Conservation (phyloP, 768 basidiomycete genomes). For the Mycena maculata region DNA sequence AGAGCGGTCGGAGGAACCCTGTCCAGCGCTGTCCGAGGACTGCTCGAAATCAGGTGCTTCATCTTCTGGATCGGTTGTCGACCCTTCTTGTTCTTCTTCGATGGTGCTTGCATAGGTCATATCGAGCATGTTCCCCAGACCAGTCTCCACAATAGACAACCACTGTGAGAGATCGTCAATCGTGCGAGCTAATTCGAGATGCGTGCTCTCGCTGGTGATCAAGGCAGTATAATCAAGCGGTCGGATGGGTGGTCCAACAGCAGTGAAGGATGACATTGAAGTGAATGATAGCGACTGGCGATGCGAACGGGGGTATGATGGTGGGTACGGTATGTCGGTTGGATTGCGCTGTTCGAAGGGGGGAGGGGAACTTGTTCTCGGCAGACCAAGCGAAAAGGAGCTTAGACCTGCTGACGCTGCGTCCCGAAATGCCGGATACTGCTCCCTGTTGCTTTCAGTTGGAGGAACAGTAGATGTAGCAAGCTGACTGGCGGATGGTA, state of each 20-base stretch:
- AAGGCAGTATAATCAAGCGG: constrained; percentile 78
- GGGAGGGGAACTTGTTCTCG: constrained; percentile 46
- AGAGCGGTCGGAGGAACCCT: constrained; percentile 18
- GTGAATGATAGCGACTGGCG: constrained; percentile 47
- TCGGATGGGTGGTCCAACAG: constrained; percentile 59
- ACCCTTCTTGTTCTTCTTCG: constrained; percentile 71
- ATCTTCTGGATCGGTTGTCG: constrained; percentile 32
- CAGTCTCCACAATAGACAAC: constrained; percentile 79
- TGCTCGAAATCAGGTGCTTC: constrained; percentile 25
- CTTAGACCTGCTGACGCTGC: constrained; percentile 37
- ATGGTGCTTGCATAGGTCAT: constrained; percentile 63
- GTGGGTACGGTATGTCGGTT: constrained; percentile 36
- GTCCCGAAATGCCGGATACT: constrained; percentile 38
- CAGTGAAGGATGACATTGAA: constrained; percentile 42
- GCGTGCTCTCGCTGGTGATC: constrained; percentile 67
- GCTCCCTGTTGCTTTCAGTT: constrained; percentile 27
- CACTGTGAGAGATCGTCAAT: constrained; percentile 82
- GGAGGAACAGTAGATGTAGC: constrained; percentile 42
- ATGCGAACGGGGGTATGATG: constrained; percentile 28
- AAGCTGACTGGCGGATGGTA: constrained; percentile 53
- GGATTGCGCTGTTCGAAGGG: constrained; percentile 39
- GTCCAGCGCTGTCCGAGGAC: constrained; percentile 25
- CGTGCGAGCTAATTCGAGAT: constrained; percentile 75
- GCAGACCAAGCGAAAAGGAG: constrained; percentile 53
- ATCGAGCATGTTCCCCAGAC: constrained; percentile 76